A percentile compares a stretch with the other conserved stretches of the same genome.
Conservation (phyloP, 2,329 filamentous ascomycete species). For the Calonectria ilicicola region DNA sequence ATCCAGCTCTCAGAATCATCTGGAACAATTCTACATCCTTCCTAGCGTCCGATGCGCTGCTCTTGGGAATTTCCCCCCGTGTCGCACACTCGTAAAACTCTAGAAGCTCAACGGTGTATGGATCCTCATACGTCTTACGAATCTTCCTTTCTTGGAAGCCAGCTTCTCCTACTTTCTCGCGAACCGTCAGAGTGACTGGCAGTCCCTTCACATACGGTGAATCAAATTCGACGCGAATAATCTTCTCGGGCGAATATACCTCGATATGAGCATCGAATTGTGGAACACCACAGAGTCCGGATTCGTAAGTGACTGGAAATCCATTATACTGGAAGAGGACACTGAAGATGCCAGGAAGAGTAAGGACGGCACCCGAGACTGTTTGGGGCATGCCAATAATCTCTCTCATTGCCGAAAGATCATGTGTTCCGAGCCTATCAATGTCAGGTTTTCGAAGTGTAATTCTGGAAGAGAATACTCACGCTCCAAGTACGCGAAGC, state of each 20-base stretch:
- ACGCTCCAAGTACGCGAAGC: conserved; percentile 13
- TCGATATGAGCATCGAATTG: conserved; percentile 61
- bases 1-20: conserved; percentile 28
- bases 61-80: conserved; percentile 45
- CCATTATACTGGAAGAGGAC: conserved; percentile 28
- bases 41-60: conserved; percentile 44
- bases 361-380: conserved; percentile 22
- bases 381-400: conserved; percentile 26
- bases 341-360: conserved; percentile 33
- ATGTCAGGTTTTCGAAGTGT: background rate
- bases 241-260: conserved; percentile 63
- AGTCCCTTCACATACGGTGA: conserved; percentile 65
- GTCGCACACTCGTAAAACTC: conserved; percentile 36
- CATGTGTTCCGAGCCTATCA: conserved; percentile 18
- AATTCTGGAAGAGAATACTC: background rate
- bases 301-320: conserved; percentile 66
- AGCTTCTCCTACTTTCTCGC: conserved; percentile 50
- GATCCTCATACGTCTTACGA: conserved; percentile 55
- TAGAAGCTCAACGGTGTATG: conserved; percentile 49
- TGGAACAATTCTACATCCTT: conserved; percentile 26
- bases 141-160: conserved; percentile 43
- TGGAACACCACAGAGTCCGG: conserved; percentile 63
- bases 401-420: conserved; percentile 27
- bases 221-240: conserved; percentile 64
- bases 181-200: conserved; percentile 57